Evolutionary conservation across 495 filamentous ascomycete genomes (phyloP).

Genomic region (Parathielavia appendiculata): DNA sequence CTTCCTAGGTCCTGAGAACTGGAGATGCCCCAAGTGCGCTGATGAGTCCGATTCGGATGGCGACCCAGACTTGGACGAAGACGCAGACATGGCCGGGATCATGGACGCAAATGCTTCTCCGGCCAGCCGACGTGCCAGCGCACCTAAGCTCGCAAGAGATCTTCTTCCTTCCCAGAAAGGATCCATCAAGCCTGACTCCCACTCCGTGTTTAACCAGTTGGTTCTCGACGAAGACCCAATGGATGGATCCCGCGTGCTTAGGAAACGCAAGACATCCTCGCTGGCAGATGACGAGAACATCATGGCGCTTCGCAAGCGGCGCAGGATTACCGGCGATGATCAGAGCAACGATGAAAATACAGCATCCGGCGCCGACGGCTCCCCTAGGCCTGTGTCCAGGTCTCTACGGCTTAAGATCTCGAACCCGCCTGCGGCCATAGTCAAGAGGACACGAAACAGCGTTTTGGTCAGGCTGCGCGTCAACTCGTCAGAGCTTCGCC

Average conservation of each 20-base stretch:
- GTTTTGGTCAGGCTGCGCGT: slow-evolving; percentile 51
- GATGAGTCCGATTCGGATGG: slow-evolving; percentile 51
- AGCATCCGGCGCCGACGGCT: slow-evolving; percentile 26
- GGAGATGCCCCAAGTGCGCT: slow-evolving; percentile 78
- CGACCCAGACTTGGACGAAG: slow-evolving; percentile 35
- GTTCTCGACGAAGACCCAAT: slow-evolving; percentile 75
- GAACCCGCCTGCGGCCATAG: slow-evolving; percentile 23
- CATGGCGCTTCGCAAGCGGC: slow-evolving; percentile 42
- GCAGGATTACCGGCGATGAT: slow-evolving; percentile 38
- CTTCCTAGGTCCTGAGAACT: slow-evolving; percentile 55
- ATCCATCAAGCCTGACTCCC: slow-evolving; percentile 65
- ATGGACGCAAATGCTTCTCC: slow-evolving; percentile 30
- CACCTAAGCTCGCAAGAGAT: slow-evolving; percentile 61
- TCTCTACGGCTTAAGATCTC: slow-evolving; percentile 39
- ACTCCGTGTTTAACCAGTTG: slow-evolving; percentile 78
- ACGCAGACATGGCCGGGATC: slow-evolving; percentile 35
- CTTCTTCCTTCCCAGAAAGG: slow-evolving; percentile 69
- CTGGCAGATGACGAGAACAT: slow-evolving; percentile 41
- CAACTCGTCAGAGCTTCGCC: slow-evolving; percentile 51
- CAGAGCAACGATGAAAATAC: slow-evolving; percentile 29
- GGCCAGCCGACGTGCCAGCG: slow-evolving; percentile 40
- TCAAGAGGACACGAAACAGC: slow-evolving; percentile 38
- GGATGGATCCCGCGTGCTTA: slow-evolving; percentile 77
- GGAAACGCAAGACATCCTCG: slow-evolving; percentile 76
- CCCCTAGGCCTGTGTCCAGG: slow-evolving; percentile 35